These are phyloP conservation scores for Crithidia sp. DNA, from an alignment of 208 protist species.

Conservation along the genomic window DNA sequence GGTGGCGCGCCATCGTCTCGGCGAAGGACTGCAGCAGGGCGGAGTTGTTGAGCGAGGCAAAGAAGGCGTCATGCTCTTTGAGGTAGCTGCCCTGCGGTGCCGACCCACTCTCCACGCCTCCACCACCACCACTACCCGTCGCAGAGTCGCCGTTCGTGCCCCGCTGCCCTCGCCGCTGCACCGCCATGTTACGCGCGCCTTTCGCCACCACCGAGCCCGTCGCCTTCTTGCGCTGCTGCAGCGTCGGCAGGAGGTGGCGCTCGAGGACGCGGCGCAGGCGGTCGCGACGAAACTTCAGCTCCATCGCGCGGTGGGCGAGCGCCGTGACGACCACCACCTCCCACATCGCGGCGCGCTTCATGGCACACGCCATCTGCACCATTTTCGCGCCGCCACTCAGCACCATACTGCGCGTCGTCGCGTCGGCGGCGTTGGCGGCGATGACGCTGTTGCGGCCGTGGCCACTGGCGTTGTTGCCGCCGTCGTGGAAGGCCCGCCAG, in stretches of 20 bases:
- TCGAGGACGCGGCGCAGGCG: conserved; percentile 68
- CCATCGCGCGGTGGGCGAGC: conserved; percentile 45
- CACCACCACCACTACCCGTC: conserved; percentile 7
- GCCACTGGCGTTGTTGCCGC: background rate
- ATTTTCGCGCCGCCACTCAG: conserved; percentile 38
- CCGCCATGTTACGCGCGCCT: background rate
- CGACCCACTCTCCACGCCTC: conserved; percentile 3
- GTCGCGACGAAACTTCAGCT: conserved; percentile 45
- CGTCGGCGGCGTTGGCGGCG: conserved; percentile 5
- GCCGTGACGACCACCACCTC: conserved; percentile 52
- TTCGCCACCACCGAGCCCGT: conserved; percentile 50
- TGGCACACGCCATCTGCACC: conserved; percentile 47
- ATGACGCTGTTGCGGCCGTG: conserved; percentile 4
- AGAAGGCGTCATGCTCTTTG: conserved; percentile 55
- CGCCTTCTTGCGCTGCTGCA: conserved; percentile 56
- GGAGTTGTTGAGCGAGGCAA: conserved; percentile 60
- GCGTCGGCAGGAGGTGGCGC: conserved; percentile 62
- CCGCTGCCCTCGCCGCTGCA: background rate
- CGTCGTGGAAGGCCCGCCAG: conserved; percentile 17
- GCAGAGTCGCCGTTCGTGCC: background rate
- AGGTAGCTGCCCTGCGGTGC: conserved; percentile 58
- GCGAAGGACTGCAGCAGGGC: conserved; percentile 70
- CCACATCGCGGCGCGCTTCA: conserved; percentile 89
- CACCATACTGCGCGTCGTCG: conserved; percentile 7
- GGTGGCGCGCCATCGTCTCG: conserved; percentile 57